Evolutionary conservation across 148 eudicot genomes (phyloP), one percentile per base, ranked within the genome.

Genomic region (Amaranthus hypochondriacus): DNA sequence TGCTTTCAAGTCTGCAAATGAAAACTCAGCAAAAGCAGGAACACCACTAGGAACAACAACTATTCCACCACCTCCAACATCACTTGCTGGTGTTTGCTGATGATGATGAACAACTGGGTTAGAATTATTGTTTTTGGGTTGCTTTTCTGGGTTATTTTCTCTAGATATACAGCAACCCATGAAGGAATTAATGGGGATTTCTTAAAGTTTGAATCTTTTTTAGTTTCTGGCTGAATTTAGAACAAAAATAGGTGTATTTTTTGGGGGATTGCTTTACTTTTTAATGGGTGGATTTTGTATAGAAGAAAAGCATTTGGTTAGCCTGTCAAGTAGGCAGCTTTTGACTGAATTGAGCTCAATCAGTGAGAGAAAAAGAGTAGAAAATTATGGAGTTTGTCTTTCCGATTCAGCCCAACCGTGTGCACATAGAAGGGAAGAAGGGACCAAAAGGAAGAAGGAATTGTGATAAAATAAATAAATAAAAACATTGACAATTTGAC

Each of bases 161-260:
- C 80, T 65, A n/a, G 93, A 87, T 52, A 78, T 82, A 76, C 93
- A 89, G 71, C 93, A 89, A 28, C 90, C 89, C 87, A 88, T 87
- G 74, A 48, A 43, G 54, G 5, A 48, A 13, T 62, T 57, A 7
- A 9, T 51, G 68, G 65, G 72, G n/a, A 13, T 48, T 13, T 49
- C 13, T 43, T 28, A 28, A 28, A 28, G 39, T 28, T 28, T 28
- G 39, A 28, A 28, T 28, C 39, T 28, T 28, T 28, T 28, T 28
- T 28, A 28, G 39, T 28, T 28, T 28, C 39, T 28, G 39, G 39
- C 39, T 28, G 39, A 28, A 28, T 28, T 28, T 28, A 28, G 39
- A 28, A 28, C 39, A 28, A 28, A 28, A 28, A 28, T 49, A 58
- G 57, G 9, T 10, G 12, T 56, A 21, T 10, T 0, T n/a, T n/a